These are phyloP conservation scores for Gypsophila paniculata DNA, from an alignment of 179 eudicot genomes.

Conservation along the genomic window DNA sequence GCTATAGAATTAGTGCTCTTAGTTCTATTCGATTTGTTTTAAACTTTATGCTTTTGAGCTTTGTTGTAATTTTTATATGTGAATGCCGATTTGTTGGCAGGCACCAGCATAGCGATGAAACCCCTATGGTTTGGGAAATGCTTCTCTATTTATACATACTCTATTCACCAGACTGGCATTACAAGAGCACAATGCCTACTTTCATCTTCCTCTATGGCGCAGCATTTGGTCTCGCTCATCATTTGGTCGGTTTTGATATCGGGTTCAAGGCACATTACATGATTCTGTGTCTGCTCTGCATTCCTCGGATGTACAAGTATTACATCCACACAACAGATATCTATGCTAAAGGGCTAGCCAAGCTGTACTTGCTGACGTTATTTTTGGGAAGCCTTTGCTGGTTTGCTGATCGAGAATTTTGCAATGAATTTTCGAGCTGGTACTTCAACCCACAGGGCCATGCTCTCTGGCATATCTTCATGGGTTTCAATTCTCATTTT, in stretches of 20 bases:
- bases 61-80: conserved; percentile 8
- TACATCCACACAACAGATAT: conserved; percentile 58
- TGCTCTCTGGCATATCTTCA: conserved; percentile 77
- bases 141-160: conserved; percentile 87
- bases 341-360: conserved; percentile 68
- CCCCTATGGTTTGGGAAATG: conserved; percentile 98
- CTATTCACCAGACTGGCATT: conserved; percentile 95
- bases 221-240: conserved; percentile 68
- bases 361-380: conserved; percentile 47
- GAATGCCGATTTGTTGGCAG: conserved; percentile 38
- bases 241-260: conserved; percentile 47
- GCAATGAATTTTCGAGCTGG: conserved; percentile 54
- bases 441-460: conserved; percentile 86
- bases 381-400: conserved; percentile 61
- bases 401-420: conserved; percentile 64
- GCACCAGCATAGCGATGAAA: conserved; percentile 91
- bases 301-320: conserved; percentile 86
- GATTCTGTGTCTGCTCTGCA: conserved; percentile 75
- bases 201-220: conserved; percentile 72
- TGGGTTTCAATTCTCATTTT: conserved; percentile 77
- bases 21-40: neutral
- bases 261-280: conserved; percentile 65
- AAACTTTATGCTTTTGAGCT: neutral
- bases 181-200: conserved; percentile 86
- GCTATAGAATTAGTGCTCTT: neutral